A percentile compares a stretch with the other conserved stretches of the same genome.
Evolutionary conservation across 371 early-diverging fungal genomes (phyloP).

Genomic region (Coemansia linderi): DNA sequence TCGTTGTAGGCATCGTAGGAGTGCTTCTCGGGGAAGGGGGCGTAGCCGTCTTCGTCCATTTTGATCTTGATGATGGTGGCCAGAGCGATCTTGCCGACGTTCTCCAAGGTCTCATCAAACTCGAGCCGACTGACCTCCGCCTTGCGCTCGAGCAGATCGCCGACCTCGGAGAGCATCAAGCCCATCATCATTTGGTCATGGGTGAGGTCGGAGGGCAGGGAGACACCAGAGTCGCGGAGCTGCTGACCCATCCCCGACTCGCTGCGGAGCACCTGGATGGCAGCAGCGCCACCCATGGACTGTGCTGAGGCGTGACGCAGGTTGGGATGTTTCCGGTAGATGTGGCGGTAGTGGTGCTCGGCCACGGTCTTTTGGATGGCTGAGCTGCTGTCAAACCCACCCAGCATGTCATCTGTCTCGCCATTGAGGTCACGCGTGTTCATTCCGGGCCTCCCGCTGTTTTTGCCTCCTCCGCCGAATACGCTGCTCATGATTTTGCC

Average conservation of each 20-base stretch:
- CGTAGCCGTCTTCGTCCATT: constrained; percentile 40
- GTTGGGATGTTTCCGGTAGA: constrained; percentile 37
- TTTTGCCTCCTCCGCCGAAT: constrained; percentile 28
- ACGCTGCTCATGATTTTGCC: constrained; percentile 45
- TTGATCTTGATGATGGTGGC: constrained; percentile 47
- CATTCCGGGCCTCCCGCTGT: background rate
- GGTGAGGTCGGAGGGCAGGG: constrained; percentile 29
- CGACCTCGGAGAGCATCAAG: constrained; percentile 33
- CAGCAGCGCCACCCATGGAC: constrained; percentile 43
- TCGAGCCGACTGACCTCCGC: constrained; percentile 12
- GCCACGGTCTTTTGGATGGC: constrained; percentile 41
- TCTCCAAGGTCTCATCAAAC: constrained; percentile 39
- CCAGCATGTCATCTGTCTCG: constrained; percentile 2
- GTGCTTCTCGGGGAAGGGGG: constrained; percentile 5
- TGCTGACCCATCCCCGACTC: constrained; percentile 25
- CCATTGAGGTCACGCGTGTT: constrained; percentile 36
- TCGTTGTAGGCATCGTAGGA: background rate
- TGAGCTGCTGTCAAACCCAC: constrained; percentile 31
- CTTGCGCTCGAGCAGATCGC: constrained; percentile 34
- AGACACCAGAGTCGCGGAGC: constrained; percentile 7
- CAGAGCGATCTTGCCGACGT: constrained; percentile 39
- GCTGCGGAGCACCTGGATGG: constrained; percentile 34
- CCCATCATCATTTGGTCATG: constrained; percentile 47
- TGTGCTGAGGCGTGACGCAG: constrained; percentile 32
- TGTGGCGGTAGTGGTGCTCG: constrained; percentile 44